These are phyloP conservation scores for Lichtheimia ornata DNA, from an alignment of 371 early-diverging fungal species.

Conservation along the genomic window DNA sequence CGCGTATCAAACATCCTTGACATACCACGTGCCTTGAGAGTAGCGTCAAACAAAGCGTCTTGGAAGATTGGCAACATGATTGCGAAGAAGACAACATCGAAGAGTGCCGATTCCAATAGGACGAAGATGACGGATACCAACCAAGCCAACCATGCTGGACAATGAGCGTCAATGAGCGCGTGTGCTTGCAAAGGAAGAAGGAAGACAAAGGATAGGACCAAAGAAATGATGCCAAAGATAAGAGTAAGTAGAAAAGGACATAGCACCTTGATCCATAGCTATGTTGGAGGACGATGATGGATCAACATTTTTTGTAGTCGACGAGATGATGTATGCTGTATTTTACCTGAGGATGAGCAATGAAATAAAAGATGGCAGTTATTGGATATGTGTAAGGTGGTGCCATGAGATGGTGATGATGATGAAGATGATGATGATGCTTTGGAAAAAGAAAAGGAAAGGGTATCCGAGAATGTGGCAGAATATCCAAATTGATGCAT, in stretches of 20 bases:
- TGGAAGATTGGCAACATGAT: conserved; percentile 57
- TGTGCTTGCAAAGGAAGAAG: conserved; percentile 51
- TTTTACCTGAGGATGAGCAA: conserved; percentile 55
- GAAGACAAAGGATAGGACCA: conserved; percentile 41
- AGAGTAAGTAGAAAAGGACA: conserved; percentile 46
- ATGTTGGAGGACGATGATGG: background rate
- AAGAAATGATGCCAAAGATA: conserved; percentile 32
- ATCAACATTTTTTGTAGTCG: background rate
- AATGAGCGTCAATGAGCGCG: conserved; percentile 50
- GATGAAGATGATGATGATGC: too few species aligned
- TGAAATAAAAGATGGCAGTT: conserved; percentile 48
- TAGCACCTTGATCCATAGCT: conserved; percentile 43
- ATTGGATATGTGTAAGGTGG: conserved; percentile 54
- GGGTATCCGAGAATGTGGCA: too few species aligned
- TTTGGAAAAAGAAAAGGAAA: too few species aligned
- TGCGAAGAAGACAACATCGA: conserved; percentile 53
- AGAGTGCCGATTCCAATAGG: conserved; percentile 50
- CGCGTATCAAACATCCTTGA: conserved; percentile 46
- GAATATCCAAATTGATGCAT: too few species aligned
- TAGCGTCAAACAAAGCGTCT: conserved; percentile 58
- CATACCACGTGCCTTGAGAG: conserved; percentile 48
- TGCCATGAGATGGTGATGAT: conserved; percentile 12
- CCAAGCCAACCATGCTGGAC: conserved; percentile 60
- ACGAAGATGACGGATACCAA: conserved; percentile 55
- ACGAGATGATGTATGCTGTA: too few species aligned